Evolutionary conservation across 2,329 filamentous ascomycete genomes (phyloP).

Genomic region (Juglanconis sp.): DNA sequence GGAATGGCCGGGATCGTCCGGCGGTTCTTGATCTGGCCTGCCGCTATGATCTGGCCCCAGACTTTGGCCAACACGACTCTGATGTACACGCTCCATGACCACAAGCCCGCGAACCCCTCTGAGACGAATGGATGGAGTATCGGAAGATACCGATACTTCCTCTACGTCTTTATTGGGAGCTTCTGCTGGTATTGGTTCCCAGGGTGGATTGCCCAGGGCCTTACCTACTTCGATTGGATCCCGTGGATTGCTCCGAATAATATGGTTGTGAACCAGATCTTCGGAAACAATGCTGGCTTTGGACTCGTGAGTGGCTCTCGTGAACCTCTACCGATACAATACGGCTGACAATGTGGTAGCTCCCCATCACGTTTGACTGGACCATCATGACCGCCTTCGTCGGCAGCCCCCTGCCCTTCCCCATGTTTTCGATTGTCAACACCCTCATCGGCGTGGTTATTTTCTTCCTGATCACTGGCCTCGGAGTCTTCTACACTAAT

Average conservation of each 20-base stretch:
- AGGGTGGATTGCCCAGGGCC: slow-evolving; percentile 11
- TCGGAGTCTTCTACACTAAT: slow-evolving; percentile 15
- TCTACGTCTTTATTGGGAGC: slow-evolving; percentile 6
- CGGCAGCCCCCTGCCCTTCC: slow-evolving; percentile 11
- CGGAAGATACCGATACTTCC: slow-evolving; percentile 11
- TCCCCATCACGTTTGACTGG: slow-evolving; percentile 17
- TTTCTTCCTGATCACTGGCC: slow-evolving; percentile 9
- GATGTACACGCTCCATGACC: slow-evolving; percentile 64
- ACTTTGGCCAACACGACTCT: slow-evolving; percentile 59
- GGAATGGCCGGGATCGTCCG: slow-evolving; percentile 58
- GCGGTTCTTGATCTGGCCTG: slow-evolving; percentile 58
- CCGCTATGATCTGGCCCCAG: slow-evolving; percentile 63
- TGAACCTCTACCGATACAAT: not conserved
- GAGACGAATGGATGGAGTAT: slow-evolving; percentile 11
- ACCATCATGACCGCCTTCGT: slow-evolving; percentile 14
- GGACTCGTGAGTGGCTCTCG: not conserved
- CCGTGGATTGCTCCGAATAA: slow-evolving; percentile 13
- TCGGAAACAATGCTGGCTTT: slow-evolving; percentile 12
- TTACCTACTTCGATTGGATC: slow-evolving; percentile 16
- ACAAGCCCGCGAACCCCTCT: slow-evolving; percentile 41
- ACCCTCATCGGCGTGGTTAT: slow-evolving; percentile 9
- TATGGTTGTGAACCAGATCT: slow-evolving; percentile 15
- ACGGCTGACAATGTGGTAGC: slow-evolving; percentile 1
- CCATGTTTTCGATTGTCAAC: slow-evolving; percentile 12
- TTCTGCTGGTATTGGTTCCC: slow-evolving; percentile 16